Conservation (phyloP, 305 asterid species). For the Ajuga reptans region DNA sequence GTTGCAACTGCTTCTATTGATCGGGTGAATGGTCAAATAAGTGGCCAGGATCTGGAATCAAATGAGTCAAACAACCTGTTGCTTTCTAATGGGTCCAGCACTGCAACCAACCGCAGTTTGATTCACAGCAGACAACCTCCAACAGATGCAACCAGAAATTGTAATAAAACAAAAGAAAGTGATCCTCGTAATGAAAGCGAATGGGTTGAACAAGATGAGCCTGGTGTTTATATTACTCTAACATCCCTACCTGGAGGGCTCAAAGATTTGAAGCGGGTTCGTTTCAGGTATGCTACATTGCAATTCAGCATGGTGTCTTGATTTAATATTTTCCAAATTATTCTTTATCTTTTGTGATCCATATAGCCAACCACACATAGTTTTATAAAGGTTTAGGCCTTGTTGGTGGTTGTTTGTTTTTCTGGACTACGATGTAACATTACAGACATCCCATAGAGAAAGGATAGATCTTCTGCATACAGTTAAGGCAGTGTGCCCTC, state of each 20-base stretch:
- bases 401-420: not conserved
- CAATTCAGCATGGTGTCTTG: not conserved
- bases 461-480: not conserved
- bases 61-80: slow-evolving; percentile 44
- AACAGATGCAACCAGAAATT: slow-evolving; percentile 58
- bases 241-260: slow-evolving; percentile 88
- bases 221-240: slow-evolving; percentile 95
- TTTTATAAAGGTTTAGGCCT: not conserved
- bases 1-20: slow-evolving; percentile 40
- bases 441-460: not conserved
- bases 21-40: slow-evolving; percentile 38
- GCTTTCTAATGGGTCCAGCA: slow-evolving; percentile 52
- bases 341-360: not conserved
- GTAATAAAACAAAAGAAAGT: slow-evolving; percentile 57
- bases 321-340: not conserved
- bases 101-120: slow-evolving; percentile 47
- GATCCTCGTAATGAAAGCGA: slow-evolving; percentile 67
- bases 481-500: not conserved
- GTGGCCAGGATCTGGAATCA: slow-evolving; percentile 49
- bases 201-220: slow-evolving; percentile 98
- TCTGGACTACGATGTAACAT: not conserved
- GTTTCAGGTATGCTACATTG: slow-evolving; percentile 71
- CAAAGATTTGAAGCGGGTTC: slow-evolving; percentile 93
- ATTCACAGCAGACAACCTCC: slow-evolving; percentile 48
- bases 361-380: not conserved